Percentiles rank a stretch among this genome's conserved stretches.
These are phyloP conservation scores for Fusarium falciforme DNA, from an alignment of 2,329 filamentous ascomycete genomes.

Conservation along the genomic window DNA sequence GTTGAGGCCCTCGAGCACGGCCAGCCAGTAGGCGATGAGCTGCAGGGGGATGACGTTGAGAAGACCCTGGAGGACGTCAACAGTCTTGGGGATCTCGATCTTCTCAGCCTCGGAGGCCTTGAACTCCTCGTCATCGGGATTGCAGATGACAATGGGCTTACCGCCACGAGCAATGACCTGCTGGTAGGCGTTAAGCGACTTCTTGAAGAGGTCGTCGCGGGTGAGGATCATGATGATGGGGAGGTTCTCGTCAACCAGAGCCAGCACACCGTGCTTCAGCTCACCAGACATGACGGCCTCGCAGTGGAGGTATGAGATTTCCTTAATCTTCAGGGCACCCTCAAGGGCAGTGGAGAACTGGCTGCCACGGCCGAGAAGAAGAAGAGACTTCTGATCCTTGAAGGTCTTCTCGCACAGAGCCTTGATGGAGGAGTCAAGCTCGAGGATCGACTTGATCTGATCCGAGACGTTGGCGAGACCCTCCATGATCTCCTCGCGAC, in stretches of 20 bases:
- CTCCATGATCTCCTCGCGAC: constrained; percentile 96
- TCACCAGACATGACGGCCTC: constrained; percentile 99
- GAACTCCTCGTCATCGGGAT: constrained; percentile 90
- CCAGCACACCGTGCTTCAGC: constrained; percentile 98
- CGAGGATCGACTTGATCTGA: constrained; percentile 92
- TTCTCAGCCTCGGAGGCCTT: constrained; percentile 88
- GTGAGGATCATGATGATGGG: constrained; percentile 99
- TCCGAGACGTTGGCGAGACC: constrained; percentile 87
- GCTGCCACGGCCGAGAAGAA: constrained; percentile 92
- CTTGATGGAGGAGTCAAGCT: constrained; percentile 95
- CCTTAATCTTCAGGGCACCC: constrained; percentile 99
- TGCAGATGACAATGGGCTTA: constrained; percentile 99
- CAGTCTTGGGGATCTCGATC: constrained; percentile 96
- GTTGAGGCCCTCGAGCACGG: constrained; percentile 94
- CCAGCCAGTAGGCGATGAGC: constrained; percentile 98
- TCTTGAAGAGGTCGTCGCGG: constrained; percentile 94
- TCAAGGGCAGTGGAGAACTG: constrained; percentile 98
- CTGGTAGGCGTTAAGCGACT: constrained; percentile 99
- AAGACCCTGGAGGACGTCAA: constrained; percentile 94
- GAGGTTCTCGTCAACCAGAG: constrained; percentile 96
- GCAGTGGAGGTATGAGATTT: constrained; percentile 99
- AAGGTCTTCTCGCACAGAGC: constrained; percentile 90
- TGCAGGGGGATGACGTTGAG: constrained; percentile 98
- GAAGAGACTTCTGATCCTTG: constrained; percentile 96
- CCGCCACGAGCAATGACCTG: constrained; percentile 97